These are phyloP conservation scores for Ulmus americana DNA, from an alignment of 331 rosid genomes.

Conservation along the genomic window DNA sequence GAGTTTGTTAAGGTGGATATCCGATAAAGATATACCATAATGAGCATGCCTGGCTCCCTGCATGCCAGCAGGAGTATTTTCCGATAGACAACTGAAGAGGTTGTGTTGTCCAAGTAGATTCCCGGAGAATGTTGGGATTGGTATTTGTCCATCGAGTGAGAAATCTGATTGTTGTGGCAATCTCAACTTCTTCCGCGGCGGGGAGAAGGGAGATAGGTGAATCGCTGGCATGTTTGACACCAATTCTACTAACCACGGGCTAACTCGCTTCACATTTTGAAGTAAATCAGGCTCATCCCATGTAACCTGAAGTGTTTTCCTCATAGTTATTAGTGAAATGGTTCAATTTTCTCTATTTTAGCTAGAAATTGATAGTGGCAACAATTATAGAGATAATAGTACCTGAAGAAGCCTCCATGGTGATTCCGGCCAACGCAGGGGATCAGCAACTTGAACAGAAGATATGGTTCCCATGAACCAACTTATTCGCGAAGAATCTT, in stretches of 20 bases:
- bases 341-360: not conserved
- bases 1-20: slow-evolving; percentile 62
- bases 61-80: slow-evolving; percentile 99
- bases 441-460: slow-evolving; percentile 69
- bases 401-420: slow-evolving; percentile 99
- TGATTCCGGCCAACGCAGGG: slow-evolving; percentile 74
- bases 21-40: slow-evolving; percentile 59
- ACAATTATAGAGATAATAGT: slow-evolving; percentile 1
- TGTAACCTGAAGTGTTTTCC: slow-evolving; percentile 49
- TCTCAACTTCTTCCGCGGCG: slow-evolving; percentile 75
- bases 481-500: slow-evolving; percentile 82
- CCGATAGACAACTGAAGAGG: slow-evolving; percentile 57
- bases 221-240: slow-evolving; percentile 69
- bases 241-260: slow-evolving; percentile 89
- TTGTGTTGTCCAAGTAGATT: slow-evolving; percentile 39
- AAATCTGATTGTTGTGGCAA: slow-evolving; percentile 57
- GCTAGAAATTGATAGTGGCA: not conserved
- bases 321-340: slow-evolving; percentile 16
- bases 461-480: slow-evolving; percentile 96
- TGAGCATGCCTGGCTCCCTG: slow-evolving; percentile 99
- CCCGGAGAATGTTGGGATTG: slow-evolving; percentile 44
- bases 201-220: slow-evolving; percentile 67
- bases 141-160: slow-evolving; percentile 52
- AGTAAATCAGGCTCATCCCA: slow-evolving; percentile 97
- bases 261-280: slow-evolving; percentile 78